Percentiles rank a stretch among this genome's conserved stretches.
These are phyloP conservation scores for Gleditsia sinensis DNA, from an alignment of 306 rosid genomes.

Conservation along the genomic window DNA sequence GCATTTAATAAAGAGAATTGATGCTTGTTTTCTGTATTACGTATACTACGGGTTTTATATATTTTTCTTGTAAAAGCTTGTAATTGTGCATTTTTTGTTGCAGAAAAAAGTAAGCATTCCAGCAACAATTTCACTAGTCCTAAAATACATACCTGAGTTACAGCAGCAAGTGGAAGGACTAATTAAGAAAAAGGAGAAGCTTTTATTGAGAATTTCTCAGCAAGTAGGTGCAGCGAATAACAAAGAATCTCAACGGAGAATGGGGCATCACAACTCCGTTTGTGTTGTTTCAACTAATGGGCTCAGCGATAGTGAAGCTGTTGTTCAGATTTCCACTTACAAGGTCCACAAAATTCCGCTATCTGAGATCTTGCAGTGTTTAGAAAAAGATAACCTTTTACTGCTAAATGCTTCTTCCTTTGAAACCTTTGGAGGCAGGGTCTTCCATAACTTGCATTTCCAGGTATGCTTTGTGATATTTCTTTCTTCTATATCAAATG, in stretches of 20 bases:
- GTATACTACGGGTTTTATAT: too few species aligned
- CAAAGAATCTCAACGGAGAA: background rate
- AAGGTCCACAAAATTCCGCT: constrained; percentile 25
- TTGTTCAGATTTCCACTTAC: constrained; percentile 53
- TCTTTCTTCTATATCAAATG: background rate
- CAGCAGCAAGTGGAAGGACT: constrained; percentile 58
- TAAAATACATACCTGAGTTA: constrained; percentile 67
- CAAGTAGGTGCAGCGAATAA: constrained; percentile 28
- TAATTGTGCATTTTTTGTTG: too few species aligned
- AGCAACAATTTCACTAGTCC: constrained; percentile 49
- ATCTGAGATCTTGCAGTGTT: constrained; percentile 45
- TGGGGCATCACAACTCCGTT: background rate
- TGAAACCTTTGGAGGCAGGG: constrained; percentile 54
- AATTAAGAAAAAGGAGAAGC: constrained; percentile 50
- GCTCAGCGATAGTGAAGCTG: constrained; percentile 50
- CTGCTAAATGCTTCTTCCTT: constrained; percentile 73
- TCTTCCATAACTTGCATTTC: constrained; percentile 60
- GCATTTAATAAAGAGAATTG: too few species aligned
- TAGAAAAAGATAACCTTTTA: constrained; percentile 51
- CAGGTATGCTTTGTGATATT: constrained; percentile 26
- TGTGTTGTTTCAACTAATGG: constrained; percentile 50
- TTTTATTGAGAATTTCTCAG: constrained; percentile 30
- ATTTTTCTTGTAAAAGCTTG: too few species aligned
- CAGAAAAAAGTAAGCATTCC: constrained; percentile 72
- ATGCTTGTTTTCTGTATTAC: too few species aligned